A percentile compares a stretch with the other conserved stretches of the same genome.
phyloP scores from a whole-genome alignment of 257 asterid genomes.

The Coffea eugenioides region DNA sequence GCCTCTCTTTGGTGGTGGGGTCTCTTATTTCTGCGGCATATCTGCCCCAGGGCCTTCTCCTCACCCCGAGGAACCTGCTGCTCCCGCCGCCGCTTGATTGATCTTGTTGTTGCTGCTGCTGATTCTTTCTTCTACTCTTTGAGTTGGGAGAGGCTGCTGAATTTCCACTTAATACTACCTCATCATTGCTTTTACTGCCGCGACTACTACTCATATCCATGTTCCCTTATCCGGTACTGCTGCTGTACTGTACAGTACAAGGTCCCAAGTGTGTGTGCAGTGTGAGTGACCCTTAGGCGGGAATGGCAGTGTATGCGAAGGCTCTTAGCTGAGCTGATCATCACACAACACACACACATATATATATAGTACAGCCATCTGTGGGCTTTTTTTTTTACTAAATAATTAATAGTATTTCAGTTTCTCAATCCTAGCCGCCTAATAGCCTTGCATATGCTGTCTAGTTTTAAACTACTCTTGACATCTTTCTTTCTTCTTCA shows the following conservation, averaged over 20 bases:
- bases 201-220: not conserved
- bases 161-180: not conserved
- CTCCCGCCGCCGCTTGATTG: slow-evolving; percentile 15
- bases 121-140: slow-evolving; percentile 42
- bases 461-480: not conserved
- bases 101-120: slow-evolving; percentile 25
- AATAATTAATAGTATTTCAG: too few relatives aligned
- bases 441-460: too few relatives aligned
- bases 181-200: not conserved
- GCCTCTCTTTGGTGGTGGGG: slow-evolving; percentile 79
- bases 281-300: too few relatives aligned
- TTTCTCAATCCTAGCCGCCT: too few relatives aligned
- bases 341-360: too few relatives aligned
- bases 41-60: slow-evolving; percentile 89
- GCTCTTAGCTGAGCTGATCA: too few relatives aligned
- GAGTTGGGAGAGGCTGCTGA: slow-evolving; percentile 42
- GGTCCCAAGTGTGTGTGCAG: too few relatives aligned
- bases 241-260: too few relatives aligned
- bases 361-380: too few relatives aligned
- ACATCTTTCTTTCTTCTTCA: not conserved
- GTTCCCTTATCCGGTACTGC: not conserved
- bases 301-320: too few relatives aligned
- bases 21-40: slow-evolving; percentile 89
- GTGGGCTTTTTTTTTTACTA: too few relatives aligned
- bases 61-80: slow-evolving; percentile 63